Conservation (phyloP, 1,139 yeast species). For the Pichia sp. region DNA sequence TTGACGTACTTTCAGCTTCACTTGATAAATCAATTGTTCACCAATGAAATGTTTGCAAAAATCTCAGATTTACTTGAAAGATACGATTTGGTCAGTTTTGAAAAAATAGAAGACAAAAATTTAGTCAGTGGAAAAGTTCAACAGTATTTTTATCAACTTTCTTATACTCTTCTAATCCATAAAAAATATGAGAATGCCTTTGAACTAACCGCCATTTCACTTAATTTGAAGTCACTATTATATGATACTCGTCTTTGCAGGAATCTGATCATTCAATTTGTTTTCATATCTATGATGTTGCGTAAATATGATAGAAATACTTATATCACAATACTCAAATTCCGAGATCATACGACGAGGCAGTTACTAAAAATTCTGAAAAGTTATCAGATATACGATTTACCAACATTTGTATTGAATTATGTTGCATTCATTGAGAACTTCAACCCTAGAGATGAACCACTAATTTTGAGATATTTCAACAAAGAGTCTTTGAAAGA, state of each 20-base stretch:
- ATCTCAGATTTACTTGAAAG: constrained; percentile 6
- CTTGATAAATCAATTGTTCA: constrained; percentile 10
- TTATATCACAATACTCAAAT: not conserved
- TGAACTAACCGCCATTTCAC: not conserved
- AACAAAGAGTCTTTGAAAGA: no score
- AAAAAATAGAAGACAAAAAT: not conserved
- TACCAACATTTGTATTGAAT: no score
- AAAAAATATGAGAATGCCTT: not conserved
- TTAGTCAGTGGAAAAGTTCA: not conserved
- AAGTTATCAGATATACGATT: no score
- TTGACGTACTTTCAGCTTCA: constrained; percentile 14
- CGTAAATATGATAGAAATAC: not conserved
- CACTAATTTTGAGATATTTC: no score
- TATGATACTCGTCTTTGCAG: not conserved
- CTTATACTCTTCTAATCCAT: constrained; percentile 1
- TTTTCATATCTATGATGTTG: not conserved
- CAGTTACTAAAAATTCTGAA: no score
- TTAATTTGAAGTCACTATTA: not conserved
- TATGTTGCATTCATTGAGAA: no score
- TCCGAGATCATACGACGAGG: no score
- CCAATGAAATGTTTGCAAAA: constrained; percentile 2
- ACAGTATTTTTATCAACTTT: constrained; percentile 3
- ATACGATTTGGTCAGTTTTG: constrained; percentile 4
- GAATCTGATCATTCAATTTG: not conserved
- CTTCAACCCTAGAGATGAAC: no score